Percentiles rank a stretch among this genome's conserved stretches.
phyloP scores from a whole-genome alignment of 2,329 filamentous ascomycete species.

The Elsinoe fawcettii region DNA sequence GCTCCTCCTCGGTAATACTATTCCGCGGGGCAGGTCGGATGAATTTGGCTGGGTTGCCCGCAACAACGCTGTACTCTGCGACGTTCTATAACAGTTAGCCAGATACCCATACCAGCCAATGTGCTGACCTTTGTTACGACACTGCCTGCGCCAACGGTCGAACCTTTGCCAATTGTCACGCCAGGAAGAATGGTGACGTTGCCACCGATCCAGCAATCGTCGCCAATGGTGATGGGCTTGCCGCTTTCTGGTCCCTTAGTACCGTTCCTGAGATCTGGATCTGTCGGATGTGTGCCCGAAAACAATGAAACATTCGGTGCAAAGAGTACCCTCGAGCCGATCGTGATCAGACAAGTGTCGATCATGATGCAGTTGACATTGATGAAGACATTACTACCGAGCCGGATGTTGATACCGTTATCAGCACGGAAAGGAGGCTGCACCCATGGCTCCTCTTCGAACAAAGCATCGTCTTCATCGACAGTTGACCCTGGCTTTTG shows the following conservation, averaged over 20 bases:
- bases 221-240: conserved; percentile 64
- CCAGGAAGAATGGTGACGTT: conserved; percentile 67
- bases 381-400: conserved; percentile 66
- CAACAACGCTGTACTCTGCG: conserved; percentile 55
- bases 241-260: conserved; percentile 67
- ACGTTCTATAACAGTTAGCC: conserved; percentile 41
- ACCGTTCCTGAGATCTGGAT: conserved; percentile 66
- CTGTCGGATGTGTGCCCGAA: conserved; percentile 67
- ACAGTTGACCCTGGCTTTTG: conserved; percentile 39
- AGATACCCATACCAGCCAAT: background rate
- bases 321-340: conserved; percentile 69
- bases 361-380: conserved; percentile 69
- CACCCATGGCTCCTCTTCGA: conserved; percentile 61
- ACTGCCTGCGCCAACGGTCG: conserved; percentile 69
- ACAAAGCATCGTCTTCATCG: conserved; percentile 57
- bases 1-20: conserved; percentile 18
- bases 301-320: conserved; percentile 74
- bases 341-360: conserved; percentile 65
- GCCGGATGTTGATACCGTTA: conserved; percentile 66
- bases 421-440: conserved; percentile 64
- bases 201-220: conserved; percentile 75
- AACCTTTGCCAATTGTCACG: conserved; percentile 67
- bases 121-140: conserved; percentile 62
- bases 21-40: conserved; percentile 18
- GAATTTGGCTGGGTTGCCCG: conserved; percentile 50